phyloP scores from a whole-genome alignment of 805 yeast species.

The Candida michaelii region DNA sequence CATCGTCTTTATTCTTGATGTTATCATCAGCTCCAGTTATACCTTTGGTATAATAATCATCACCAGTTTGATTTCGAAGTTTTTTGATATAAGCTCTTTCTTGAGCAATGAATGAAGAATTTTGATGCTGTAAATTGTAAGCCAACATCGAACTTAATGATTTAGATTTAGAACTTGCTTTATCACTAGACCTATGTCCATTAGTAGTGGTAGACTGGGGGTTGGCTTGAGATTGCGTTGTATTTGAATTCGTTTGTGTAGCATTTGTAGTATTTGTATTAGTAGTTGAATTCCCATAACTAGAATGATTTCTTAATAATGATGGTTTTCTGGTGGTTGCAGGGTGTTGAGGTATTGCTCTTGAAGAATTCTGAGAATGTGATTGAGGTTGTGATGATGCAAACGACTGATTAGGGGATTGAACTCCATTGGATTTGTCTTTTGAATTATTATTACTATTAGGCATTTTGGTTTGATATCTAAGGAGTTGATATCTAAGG shows the following conservation, averaged over 20 bases:
- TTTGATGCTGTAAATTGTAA: conserved; percentile 17
- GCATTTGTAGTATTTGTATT: neutral
- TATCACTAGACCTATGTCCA: conserved; percentile 11
- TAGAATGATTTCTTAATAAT: conserved; percentile 17
- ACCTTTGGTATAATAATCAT: conserved; percentile 73
- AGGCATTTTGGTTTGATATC: conserved; percentile 1
- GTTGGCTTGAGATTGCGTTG: neutral
- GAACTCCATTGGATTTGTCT: conserved; percentile 7
- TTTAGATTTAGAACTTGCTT: conserved; percentile 9
- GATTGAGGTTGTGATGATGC: neutral
- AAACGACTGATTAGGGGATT: conserved; percentile 6
- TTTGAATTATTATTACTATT: conserved; percentile 7
- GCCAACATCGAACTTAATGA: conserved; percentile 17
- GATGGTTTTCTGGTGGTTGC: conserved; percentile 16
- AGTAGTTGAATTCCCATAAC: conserved; percentile 4
- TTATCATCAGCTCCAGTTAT: conserved; percentile 42
- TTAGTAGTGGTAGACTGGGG: neutral
- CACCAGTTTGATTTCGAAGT: conserved; percentile 58
- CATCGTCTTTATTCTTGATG: conserved; percentile 25
- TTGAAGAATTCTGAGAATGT: neutral
- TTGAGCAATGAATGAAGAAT: conserved; percentile 49
- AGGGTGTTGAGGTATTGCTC: conserved; percentile 11
- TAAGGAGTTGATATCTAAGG: conserved; percentile 1
- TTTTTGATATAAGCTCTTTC: conserved; percentile 66
- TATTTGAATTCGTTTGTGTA: neutral